Base-by-base conservation (phyloP, 805 yeast species). In the Yarrowia bubula region DNA sequence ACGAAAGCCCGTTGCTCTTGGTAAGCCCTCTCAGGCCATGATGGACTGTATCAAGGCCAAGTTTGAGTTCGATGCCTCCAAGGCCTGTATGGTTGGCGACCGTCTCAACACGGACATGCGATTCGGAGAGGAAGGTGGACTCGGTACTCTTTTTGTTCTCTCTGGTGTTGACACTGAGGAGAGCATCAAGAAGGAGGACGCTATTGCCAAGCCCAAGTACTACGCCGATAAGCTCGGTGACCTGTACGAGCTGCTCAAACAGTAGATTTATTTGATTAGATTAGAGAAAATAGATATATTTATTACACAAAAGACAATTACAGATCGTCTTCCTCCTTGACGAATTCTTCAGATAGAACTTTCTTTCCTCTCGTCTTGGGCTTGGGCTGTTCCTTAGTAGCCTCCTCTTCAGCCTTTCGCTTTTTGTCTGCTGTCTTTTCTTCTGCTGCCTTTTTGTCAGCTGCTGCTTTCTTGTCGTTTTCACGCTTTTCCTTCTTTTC, bases 61-160 rank as follows among this genome's bases (percentile, higher is more conserved):
- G 39, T 82, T 79, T 68, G 75, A 82, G 17, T 78, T 85, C 38
- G 85, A 85, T 62, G 78, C 80, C 9, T 66, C 68, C 35, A 81
- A 84, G 66, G 87, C 96, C 11, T 82, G 93, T 69, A 95, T 95
- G 98, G 84, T 95, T 66, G 99, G 99, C 18, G 99, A 95, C 74
- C 82, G 99, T 69, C 80, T 95, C 66, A 93, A 95, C 75, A 95
- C 99, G 0, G 99, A 95, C 72, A 93, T 95, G 86, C 84, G 83
- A 72, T 95, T 95, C 75, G 99, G 98, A 48, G 80, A 84, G 65
- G 87, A 86, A 66, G 96, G 97, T 63, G 95, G 95, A 1, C 80
- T 95, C 48, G 92, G 87, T 65, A 92, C 98, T 1, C 76, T 95
- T 66, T 79, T 95, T 70, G 99, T 95, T 2, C 81, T 95, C 65